Evolutionary conservation across 2,329 filamentous ascomycete species (phyloP), one percentile per base, ranked within the genome.

Genomic region (Claviceps cyperi): DNA sequence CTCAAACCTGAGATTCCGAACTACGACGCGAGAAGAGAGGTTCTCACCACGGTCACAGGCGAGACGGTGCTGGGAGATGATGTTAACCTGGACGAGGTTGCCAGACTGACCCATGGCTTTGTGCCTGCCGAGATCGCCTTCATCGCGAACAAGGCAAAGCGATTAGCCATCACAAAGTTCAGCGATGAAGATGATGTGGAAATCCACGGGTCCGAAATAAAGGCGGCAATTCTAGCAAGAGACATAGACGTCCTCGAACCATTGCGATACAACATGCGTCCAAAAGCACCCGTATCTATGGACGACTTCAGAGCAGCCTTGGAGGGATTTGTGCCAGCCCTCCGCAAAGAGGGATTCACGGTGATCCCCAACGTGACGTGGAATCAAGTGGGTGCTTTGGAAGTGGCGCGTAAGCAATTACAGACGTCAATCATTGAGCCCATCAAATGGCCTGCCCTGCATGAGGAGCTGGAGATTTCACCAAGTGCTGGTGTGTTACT

Each of bases 331-430:
- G 64, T 62, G 0, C 69, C 40, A 13, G 40, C 54, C 77, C 87
- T 62, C 80, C 89, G 24, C 64, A 82, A 89, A 47, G 91, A 98
- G 68, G 92, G 92, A 45, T 98, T 98, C 66, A 89, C 88, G 13
- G 92, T 88, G 0, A 88, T 97, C 43, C 92, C 92, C 7, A 84
- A 90, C 62, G 91, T 92, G 5, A 95, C 88, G 0, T 98, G 92
- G 88, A 74, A 81, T 44, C 85, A 97, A 60, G 89, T 98, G 48
- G 92, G 92, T 52, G 91, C 91, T 6, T 76, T 98, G 14, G 70
- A 79, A 43, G 74, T 74, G n/a, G 81, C 94, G 4, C 86, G 91
- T 39, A 78, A 87, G 51, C 83, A 92, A 62, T 81, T 98, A 5
- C 75, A 85, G 57, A 81, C 83, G 60, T 87, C 88, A 43, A 94